Evolutionary conservation across 2,329 filamentous ascomycete species (phyloP).

Genomic region (Cercospora sp.): DNA sequence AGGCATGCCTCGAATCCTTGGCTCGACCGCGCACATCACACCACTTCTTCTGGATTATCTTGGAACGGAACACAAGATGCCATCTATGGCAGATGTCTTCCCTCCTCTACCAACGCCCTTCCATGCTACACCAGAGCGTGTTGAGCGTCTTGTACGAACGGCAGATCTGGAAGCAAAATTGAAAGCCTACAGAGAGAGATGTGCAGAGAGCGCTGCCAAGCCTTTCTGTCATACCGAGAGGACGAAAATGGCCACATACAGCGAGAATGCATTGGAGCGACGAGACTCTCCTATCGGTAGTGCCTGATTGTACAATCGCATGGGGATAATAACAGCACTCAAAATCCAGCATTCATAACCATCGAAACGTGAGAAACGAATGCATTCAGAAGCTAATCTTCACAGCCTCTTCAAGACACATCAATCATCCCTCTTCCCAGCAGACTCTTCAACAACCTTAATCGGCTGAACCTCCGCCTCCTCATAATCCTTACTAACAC

Average conservation of each 20-base stretch:
- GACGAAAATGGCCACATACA: neutral
- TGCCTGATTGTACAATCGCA: neutral
- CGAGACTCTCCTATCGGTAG: neutral
- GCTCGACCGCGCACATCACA: constrained; percentile 35
- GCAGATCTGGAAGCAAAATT: constrained; percentile 22
- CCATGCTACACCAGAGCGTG: constrained; percentile 34
- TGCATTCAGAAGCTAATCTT: neutral
- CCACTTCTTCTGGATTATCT: constrained; percentile 33
- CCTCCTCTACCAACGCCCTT: constrained; percentile 37
- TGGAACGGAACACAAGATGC: constrained; percentile 27
- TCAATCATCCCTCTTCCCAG: constrained; percentile 1
- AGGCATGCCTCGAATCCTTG: constrained; percentile 40
- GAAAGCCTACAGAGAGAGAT: constrained; percentile 21
- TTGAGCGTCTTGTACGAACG: constrained; percentile 26
- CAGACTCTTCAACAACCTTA: neutral
- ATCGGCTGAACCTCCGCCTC: neutral
- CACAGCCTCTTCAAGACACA: neutral
- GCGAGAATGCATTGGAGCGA: neutral
- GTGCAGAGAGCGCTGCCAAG: constrained; percentile 23
- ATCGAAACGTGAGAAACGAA: neutral
- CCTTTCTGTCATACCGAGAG: constrained; percentile 19
- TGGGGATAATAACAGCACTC: neutral
- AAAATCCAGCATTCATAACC: neutral
- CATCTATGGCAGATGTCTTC: constrained; percentile 25
- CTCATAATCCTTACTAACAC: constrained; percentile 10